Base-by-base conservation (phyloP, 83 land plant species). In the Thuja plicata region DNA sequence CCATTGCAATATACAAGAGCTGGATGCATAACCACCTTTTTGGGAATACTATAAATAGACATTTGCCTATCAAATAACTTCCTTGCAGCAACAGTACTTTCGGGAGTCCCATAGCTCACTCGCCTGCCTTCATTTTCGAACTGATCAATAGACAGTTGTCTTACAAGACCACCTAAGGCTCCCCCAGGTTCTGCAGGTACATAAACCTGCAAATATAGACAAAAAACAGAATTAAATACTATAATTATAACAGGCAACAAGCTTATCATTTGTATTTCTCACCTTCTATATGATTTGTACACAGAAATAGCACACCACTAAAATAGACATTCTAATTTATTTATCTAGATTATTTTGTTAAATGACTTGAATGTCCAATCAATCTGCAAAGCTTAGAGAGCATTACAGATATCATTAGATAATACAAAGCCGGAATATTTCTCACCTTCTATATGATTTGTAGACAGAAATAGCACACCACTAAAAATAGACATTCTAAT, bases 121-220 rank as follows among this genome's bases (percentile, higher is more conserved):
- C 94, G 90, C 1, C 94, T 90, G 60, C 91, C 93, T 74, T 92
- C 94, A 92, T 93, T 93, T 85, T 93, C 94, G 86, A 93, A 93
- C 66, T 93, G 94, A 88, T 92, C 92, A 84, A 93, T 92, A 24
- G 94, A 93, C 16, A 93, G 92, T 84, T 93, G 94, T 76, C 94
- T 88, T 21, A 93, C 94, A 38, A 93, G 45, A 8, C 94, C 94
- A 38, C 94, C 94, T 48, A 92, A 85, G 48, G 93, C 93, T 87
- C 94, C 94, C 60, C 94, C 94, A 79, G 94, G 84, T 88, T 93
- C 94, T 45, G 94, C 94, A 90, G 92, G 92, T 17, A 92, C 92
- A 81, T 92, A 92, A n/a, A 93, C 94, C 94, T 93, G 89, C 90
- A 90, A 38, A 57, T 19, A 17, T 54, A 2, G 19, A 19, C 41